A percentile compares a stretch with the other conserved stretches of the same genome.
Conservation (phyloP, 2,329 filamentous ascomycete genomes). For the Clarireedia monteithiana region DNA sequence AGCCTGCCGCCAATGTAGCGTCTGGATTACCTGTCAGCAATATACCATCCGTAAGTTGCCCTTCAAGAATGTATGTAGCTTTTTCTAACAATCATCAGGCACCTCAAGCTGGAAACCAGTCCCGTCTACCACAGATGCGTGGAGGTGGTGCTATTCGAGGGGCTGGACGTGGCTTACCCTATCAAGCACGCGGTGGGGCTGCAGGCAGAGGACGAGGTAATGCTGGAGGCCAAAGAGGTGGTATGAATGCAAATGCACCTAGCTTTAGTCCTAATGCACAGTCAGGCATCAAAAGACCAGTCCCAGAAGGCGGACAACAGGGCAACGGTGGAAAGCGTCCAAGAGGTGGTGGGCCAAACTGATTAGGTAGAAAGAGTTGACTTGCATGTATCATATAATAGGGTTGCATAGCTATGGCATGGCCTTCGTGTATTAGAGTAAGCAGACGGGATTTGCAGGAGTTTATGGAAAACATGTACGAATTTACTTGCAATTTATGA, state of each 20-base stretch:
- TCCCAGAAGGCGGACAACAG: constrained; percentile 26
- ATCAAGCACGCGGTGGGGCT: constrained; percentile 17
- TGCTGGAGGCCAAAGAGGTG: constrained; percentile 19
- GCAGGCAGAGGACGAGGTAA: constrained; percentile 25
- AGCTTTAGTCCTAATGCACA: constrained; percentile 23
- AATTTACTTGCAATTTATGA: constrained; percentile 1
- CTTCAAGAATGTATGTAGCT: neutral
- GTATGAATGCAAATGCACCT: constrained; percentile 27
- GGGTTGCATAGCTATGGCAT: constrained; percentile 19
- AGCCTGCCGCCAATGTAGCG: constrained; percentile 16
- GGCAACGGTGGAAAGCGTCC: constrained; percentile 38
- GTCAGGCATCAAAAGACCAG: constrained; percentile 25
- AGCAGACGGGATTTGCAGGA: neutral
- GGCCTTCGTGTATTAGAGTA: constrained; percentile 19
- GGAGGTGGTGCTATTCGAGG: constrained; percentile 18
- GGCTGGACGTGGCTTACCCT: constrained; percentile 8
- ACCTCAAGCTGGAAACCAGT: constrained; percentile 17
- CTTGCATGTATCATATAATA: constrained; percentile 25
- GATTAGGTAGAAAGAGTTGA: constrained; percentile 11
- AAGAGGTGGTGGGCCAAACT: constrained; percentile 31
- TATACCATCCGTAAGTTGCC: constrained; percentile 24
- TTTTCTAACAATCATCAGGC: constrained; percentile 13
- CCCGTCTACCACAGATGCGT: constrained; percentile 25
- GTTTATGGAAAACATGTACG: constrained; percentile 9
- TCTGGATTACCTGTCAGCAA: constrained; percentile 17